Conservation (phyloP, 306 rosid species). For the Acmispon strigosus region DNA sequence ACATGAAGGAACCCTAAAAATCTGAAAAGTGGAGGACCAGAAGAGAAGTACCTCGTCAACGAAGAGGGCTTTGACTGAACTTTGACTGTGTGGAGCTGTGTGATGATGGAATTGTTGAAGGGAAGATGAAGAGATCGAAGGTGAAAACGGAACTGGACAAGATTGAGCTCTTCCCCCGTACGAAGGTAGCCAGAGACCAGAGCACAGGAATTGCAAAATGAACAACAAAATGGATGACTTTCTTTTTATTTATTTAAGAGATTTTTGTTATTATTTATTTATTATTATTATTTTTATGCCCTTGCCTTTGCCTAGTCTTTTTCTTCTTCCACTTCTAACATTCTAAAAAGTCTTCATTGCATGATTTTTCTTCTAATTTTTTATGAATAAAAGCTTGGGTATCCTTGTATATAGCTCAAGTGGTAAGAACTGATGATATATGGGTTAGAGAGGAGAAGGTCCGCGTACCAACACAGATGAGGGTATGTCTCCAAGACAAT, state of each 20-base stretch:
- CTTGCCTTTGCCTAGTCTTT: neutral
- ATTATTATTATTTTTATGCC: neutral
- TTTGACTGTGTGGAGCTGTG: neutral
- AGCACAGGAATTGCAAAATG: neutral
- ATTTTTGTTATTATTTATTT: neutral
- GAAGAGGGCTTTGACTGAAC: neutral
- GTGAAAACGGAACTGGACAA: slow-evolving; percentile 23
- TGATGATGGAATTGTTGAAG: neutral
- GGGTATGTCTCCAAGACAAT: too few species aligned
- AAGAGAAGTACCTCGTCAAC: neutral
- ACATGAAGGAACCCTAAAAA: slow-evolving; percentile 31
- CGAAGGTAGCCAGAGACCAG: slow-evolving; percentile 30
- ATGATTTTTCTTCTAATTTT: too few species aligned
- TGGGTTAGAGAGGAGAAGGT: too few species aligned
- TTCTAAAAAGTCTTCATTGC: neutral
- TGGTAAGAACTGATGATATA: too few species aligned
- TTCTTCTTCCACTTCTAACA: slow-evolving; percentile 11
- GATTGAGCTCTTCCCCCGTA: slow-evolving; percentile 30
- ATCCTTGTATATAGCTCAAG: too few species aligned
- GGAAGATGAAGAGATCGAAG: slow-evolving; percentile 29
- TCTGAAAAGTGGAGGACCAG: neutral
- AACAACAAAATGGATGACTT: slow-evolving; percentile 36
- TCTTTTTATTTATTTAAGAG: neutral
- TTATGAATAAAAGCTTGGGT: too few species aligned
- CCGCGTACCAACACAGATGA: too few species aligned